phyloP scores from a whole-genome alignment of 2,329 filamentous ascomycete species.

The Talaromyces sp. region DNA sequence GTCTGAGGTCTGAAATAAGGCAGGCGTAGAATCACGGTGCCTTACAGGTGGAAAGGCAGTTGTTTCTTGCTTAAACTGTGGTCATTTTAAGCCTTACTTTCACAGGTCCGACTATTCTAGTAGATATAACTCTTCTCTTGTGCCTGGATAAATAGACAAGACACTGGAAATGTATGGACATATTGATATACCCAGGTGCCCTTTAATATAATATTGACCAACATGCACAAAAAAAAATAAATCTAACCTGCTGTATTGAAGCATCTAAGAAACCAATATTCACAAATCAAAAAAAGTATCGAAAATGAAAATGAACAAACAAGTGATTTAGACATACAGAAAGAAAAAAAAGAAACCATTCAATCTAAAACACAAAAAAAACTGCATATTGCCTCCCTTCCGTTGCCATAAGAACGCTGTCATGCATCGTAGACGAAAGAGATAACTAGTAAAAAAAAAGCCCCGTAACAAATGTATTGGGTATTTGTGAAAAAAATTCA shows the following conservation, averaged over 20 bases:
- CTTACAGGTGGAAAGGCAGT: too few species aligned
- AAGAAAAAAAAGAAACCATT: constrained; percentile 12
- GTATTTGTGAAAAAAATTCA: constrained; percentile 1
- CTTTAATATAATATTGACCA: neutral
- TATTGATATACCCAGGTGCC: neutral
- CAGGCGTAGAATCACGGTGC: too few species aligned
- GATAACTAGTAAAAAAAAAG: constrained; percentile 1
- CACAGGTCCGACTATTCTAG: too few species aligned
- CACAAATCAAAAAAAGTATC: constrained; percentile 11
- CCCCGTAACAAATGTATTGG: neutral
- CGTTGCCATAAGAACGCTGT: constrained; percentile 7
- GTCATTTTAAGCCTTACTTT: too few species aligned
- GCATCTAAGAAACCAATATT: constrained; percentile 6
- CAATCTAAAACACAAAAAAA: constrained; percentile 10
- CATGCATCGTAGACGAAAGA: constrained; percentile 11
- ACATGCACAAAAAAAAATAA: neutral
- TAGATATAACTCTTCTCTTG: constrained; percentile 1
- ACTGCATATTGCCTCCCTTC: constrained; percentile 10
- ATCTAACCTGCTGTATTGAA: neutral
- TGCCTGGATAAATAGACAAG: neutral
- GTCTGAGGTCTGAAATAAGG: too few species aligned
- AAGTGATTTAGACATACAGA: constrained; percentile 18
- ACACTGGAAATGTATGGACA: neutral
- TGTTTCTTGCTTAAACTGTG: too few species aligned
- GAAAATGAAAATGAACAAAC: constrained; percentile 13